Percentiles rank a stretch among this genome's conserved stretches.
Evolutionary conservation across 352 stramenopile genomes (phyloP).

Genomic region (Phytophthora lateralis): DNA sequence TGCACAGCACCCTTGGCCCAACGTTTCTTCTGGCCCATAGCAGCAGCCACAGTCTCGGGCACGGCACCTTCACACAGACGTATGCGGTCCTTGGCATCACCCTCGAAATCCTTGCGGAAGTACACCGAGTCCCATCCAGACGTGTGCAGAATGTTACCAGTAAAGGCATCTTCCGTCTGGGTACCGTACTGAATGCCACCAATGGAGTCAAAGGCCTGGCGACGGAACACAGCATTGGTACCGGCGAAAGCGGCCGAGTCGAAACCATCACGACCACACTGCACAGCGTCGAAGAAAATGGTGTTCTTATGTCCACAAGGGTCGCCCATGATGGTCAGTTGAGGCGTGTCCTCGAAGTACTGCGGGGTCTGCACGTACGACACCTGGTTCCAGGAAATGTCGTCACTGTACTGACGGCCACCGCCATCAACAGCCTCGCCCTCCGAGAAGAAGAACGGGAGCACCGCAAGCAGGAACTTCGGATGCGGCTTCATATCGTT

Average conservation of each 20-base stretch:
- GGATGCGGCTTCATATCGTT: constrained; percentile 93
- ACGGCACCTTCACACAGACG: constrained; percentile 84
- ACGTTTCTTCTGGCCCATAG: constrained; percentile 88
- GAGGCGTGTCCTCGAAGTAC: constrained; percentile 90
- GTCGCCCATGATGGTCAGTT: constrained; percentile 87
- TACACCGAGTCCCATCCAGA: constrained; percentile 88
- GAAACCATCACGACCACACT: constrained; percentile 88
- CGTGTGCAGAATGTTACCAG: constrained; percentile 85
- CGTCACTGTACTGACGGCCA: constrained; percentile 86
- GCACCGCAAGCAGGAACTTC: constrained; percentile 85
- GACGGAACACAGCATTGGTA: constrained; percentile 90
- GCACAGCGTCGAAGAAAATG: constrained; percentile 91
- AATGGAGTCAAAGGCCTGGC: constrained; percentile 89
- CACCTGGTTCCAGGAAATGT: constrained; percentile 91
- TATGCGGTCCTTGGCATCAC: constrained; percentile 85
- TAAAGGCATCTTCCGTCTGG: constrained; percentile 91
- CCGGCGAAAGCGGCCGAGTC: constrained; percentile 89
- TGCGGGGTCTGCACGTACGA: constrained; percentile 90
- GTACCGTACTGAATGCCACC: constrained; percentile 90
- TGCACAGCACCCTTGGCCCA: constrained; percentile 90
- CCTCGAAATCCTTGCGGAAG: constrained; percentile 92
- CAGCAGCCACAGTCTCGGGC: constrained; percentile 83
- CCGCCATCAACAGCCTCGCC: constrained; percentile 84
- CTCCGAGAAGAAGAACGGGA: constrained; percentile 92
- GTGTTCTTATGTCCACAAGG: constrained; percentile 91